These are phyloP conservation scores for Diplotaxis tenuifolia DNA, from an alignment of 345 rosid species.

Conservation along the genomic window DNA sequence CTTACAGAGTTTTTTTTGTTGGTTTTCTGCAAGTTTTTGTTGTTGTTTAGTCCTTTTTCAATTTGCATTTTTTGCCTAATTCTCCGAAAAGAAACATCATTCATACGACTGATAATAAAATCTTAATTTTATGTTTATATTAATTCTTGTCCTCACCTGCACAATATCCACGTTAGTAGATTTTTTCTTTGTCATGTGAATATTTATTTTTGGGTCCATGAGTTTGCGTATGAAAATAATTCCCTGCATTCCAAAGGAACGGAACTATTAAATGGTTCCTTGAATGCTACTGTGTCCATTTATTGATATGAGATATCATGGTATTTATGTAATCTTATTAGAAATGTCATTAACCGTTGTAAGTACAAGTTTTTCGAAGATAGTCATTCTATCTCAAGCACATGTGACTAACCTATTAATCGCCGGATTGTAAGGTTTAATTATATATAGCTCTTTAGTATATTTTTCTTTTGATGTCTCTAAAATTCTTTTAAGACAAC, in stretches of 20 bases:
- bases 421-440: constrained; percentile 26
- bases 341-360: constrained; percentile 9
- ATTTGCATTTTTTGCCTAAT: constrained; percentile 11
- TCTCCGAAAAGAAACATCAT: constrained; percentile 5
- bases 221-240: constrained; percentile 2
- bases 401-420: constrained; percentile 26
- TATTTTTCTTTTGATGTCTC: constrained; percentile 6
- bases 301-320: constrained; percentile 12
- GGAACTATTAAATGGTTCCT: constrained; percentile 1
- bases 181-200: not conserved
- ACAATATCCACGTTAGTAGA: constrained; percentile 6
- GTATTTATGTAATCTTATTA: constrained; percentile 18
- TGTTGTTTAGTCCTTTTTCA: constrained; percentile 15
- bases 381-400: constrained; percentile 8
- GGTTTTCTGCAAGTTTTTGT: not conserved
- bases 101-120: constrained; percentile 30
- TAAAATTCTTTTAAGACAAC: not conserved
- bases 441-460: too few species aligned
- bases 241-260: constrained; percentile 21
- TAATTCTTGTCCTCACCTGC: constrained; percentile 10
- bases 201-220: not conserved
- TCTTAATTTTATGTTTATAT: not conserved
- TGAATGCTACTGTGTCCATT: constrained; percentile 14
- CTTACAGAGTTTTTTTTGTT: constrained; percentile 24
- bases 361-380: not conserved